Base-by-base conservation (phyloP, 73 alveolate species). In the Symbiodinium natans region DNA sequence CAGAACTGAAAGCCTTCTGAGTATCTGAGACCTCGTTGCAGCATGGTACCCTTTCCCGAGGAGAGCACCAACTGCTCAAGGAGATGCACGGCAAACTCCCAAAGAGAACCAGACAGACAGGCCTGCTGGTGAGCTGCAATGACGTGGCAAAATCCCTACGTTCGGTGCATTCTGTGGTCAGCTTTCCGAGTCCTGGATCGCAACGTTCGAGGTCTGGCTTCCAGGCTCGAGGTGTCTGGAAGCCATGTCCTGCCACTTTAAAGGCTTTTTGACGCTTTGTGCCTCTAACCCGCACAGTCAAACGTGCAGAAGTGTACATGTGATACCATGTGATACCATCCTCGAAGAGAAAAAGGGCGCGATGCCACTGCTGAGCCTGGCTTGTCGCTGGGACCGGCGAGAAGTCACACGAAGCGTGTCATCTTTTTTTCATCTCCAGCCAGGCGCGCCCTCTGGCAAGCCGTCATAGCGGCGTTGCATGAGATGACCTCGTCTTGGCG, bases 221-320 rank as follows among this genome's bases (percentile, higher is more conserved):
- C 80, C 80, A 63, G 80, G 31, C 36, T n/a, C 11, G 31, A 63
- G 31, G 31, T 63, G 80, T 6, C 29, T 63, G 80, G 80, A 63
- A 63, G 80, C 80, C 80, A 63, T 63, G 29, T 63, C 80, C 80
- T 63, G 59, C 59, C 59, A 46, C n/a, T n/a, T n/a, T n/a, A n/a
- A n/a, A n/a, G n/a, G n/a, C n/a, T n/a, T n/a, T n/a, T n/a, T n/a
- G n/a, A n/a, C n/a, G n/a, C n/a, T n/a, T n/a, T n/a, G n/a, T n/a
- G n/a, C n/a, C n/a, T n/a, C n/a, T n/a, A n/a, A n/a, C n/a, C n/a
- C n/a, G n/a, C n/a, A 21, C 59, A 46, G 59, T 52, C n/a, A 52
- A 52, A 52, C 10, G 31, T 29, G 71, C 15, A 52, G n/a, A n/a
- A n/a, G n/a, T n/a, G n/a, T n/a, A n/a, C 80, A 63, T 63, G 29